These are phyloP conservation scores for Neckera pumila DNA, from an alignment of 225 moss, liverwort and hornwort genomes.

Conservation along the genomic window DNA sequence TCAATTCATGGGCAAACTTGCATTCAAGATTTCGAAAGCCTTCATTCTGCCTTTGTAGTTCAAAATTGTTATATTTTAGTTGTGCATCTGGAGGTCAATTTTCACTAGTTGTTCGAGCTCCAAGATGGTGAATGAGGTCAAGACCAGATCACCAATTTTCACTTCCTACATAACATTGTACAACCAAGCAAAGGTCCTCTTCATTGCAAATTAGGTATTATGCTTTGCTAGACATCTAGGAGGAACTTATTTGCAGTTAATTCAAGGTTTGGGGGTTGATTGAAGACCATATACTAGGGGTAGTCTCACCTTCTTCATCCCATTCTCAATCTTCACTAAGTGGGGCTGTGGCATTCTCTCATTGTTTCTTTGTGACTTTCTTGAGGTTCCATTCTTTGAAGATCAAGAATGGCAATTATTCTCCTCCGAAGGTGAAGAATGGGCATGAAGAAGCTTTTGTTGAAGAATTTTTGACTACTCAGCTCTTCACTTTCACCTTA, in stretches of 20 bases:
- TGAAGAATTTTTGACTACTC: no score
- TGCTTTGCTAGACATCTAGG: accelerated
- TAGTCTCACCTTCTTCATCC: no score
- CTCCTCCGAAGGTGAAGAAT: no score
- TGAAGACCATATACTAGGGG: not conserved
- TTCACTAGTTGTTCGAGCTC: not conserved
- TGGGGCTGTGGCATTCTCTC: no score
- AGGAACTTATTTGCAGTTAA: accelerated
- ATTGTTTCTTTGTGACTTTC: no score
- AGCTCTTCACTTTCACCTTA: no score
- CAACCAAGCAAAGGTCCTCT: no score
- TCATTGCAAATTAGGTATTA: not conserved
- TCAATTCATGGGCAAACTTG: not conserved
- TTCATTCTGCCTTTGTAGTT: not conserved
- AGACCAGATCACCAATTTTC: accelerated
- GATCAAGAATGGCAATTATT: no score
- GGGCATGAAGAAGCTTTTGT: no score
- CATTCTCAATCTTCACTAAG: no score
- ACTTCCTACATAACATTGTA: not conserved
- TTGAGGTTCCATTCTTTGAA: no score
- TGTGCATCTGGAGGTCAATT: accelerated
- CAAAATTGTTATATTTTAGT: no score
- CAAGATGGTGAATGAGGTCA: not conserved
- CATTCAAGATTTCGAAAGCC: not conserved
- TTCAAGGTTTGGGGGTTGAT: not conserved